Evolutionary conservation across 192 early-diverging fungal genomes (phyloP).

Genomic region (Chytriomyces sp.): DNA sequence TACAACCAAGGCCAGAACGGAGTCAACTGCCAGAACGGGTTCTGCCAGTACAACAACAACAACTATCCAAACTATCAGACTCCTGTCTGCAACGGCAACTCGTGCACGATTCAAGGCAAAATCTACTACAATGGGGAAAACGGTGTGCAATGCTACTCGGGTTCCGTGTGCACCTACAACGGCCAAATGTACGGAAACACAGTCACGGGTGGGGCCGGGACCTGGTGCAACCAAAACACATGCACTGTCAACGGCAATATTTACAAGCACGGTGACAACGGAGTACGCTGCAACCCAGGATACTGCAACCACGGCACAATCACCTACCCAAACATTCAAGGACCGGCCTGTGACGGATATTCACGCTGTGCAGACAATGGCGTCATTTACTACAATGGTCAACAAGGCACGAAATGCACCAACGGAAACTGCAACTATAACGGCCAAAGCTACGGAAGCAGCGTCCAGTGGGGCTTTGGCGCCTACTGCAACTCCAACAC

Average conservation of each 20-base stretch:
- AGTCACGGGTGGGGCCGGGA: background rate
- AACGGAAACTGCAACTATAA: background rate
- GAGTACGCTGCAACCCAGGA: background rate
- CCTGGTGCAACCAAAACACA: background rate
- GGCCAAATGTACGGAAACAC: background rate
- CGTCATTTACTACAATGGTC: background rate
- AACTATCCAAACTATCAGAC: background rate
- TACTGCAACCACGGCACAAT: background rate
- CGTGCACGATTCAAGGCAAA: background rate
- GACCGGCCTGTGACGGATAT: background rate
- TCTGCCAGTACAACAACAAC: background rate
- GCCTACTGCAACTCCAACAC: conserved; percentile 1
- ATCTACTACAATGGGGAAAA: background rate
- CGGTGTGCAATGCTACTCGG: background rate
- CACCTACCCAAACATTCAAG: background rate
- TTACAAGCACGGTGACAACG: background rate
- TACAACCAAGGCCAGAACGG: background rate
- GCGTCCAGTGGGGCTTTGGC: background rate
- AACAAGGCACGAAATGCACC: background rate
- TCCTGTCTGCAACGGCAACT: background rate
- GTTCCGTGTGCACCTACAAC: background rate
- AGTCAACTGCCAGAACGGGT: background rate
- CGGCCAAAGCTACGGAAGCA: background rate
- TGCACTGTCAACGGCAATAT: background rate
- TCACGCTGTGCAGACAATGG: background rate